phyloP scores from a whole-genome alignment of 805 yeast genomes.

The Kuraishia cidri region DNA sequence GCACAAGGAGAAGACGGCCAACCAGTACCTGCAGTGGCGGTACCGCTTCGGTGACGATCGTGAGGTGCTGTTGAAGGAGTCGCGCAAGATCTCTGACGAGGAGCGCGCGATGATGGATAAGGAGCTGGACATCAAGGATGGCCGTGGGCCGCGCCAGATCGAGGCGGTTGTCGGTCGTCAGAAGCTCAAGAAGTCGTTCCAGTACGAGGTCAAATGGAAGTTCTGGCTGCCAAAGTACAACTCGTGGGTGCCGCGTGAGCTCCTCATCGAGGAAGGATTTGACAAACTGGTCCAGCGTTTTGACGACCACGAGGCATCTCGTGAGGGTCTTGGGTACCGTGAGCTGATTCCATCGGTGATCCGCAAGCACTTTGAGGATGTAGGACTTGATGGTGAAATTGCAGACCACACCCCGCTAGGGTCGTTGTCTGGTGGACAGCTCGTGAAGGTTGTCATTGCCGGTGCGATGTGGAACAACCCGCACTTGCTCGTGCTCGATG shows the following conservation, averaged over 20 bases:
- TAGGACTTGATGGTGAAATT: conserved; percentile 95
- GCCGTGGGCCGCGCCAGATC: conserved; percentile 77
- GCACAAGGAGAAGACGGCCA: conserved; percentile 96
- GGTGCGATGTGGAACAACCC: conserved; percentile 98
- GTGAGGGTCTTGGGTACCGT: conserved; percentile 98
- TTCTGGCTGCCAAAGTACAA: conserved; percentile 88
- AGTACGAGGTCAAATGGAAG: conserved; percentile 94
- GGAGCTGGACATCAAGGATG: conserved; percentile 75
- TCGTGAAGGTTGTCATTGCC: conserved; percentile 95
- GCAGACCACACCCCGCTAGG: conserved; percentile 98
- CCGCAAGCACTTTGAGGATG: conserved; percentile 94
- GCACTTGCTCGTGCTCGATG: conserved; percentile 88
- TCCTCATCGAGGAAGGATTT: conserved; percentile 74
- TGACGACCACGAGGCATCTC: conserved; percentile 98
- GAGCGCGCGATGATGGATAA: conserved; percentile 73
- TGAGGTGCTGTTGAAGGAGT: conserved; percentile 89
- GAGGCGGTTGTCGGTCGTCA: conserved; percentile 98
- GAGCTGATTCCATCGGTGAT: conserved; percentile 87
- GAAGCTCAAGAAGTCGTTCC: conserved; percentile 92
- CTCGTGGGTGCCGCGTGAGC: conserved; percentile 87
- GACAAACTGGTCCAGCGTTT: conserved; percentile 89
- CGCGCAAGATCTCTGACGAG: conserved; percentile 74
- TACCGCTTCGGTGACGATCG: conserved; percentile 97
- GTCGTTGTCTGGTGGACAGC: conserved; percentile 97
- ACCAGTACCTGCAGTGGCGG: conserved; percentile 97